These are phyloP conservation scores for Lasiodiplodia theobromae DNA, from an alignment of 2,329 filamentous ascomycete species.

Conservation along the genomic window DNA sequence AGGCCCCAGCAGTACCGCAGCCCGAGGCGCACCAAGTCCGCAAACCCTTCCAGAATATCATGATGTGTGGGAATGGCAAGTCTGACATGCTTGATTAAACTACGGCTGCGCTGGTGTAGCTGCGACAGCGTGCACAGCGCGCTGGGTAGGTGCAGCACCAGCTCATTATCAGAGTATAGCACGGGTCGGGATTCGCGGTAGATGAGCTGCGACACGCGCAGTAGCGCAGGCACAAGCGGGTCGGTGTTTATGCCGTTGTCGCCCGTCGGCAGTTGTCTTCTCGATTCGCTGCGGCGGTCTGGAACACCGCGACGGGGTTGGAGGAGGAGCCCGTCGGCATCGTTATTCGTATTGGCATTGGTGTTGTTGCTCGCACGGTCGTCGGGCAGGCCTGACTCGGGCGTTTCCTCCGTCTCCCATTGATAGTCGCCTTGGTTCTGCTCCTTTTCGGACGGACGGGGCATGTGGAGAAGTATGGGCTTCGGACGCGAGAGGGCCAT, in stretches of 20 bases:
- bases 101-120: constrained; percentile 52
- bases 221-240: constrained; percentile 47
- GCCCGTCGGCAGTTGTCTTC: constrained; percentile 29
- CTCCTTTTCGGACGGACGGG: constrained; percentile 20
- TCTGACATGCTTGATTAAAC: constrained; percentile 52
- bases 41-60: constrained; percentile 56
- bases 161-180: constrained; percentile 50
- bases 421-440: constrained; percentile 9
- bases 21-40: constrained; percentile 54
- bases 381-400: neutral
- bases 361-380: neutral
- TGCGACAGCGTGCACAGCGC: constrained; percentile 48
- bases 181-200: constrained; percentile 50
- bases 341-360: neutral
- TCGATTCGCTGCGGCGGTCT: constrained; percentile 27
- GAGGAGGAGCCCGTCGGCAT: neutral
- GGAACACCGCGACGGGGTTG: neutral
- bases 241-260: constrained; percentile 35
- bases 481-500: constrained; percentile 42
- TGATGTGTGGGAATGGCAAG: constrained; percentile 55
- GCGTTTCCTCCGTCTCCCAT: neutral
- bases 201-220: constrained; percentile 50
- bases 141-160: constrained; percentile 48
- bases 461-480: constrained; percentile 42
- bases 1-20: constrained; percentile 56